Percentiles rank a stretch among this genome's conserved stretches.
Conservation (phyloP, 371 early-diverging fungal genomes). For the Mucor plumbeus region DNA sequence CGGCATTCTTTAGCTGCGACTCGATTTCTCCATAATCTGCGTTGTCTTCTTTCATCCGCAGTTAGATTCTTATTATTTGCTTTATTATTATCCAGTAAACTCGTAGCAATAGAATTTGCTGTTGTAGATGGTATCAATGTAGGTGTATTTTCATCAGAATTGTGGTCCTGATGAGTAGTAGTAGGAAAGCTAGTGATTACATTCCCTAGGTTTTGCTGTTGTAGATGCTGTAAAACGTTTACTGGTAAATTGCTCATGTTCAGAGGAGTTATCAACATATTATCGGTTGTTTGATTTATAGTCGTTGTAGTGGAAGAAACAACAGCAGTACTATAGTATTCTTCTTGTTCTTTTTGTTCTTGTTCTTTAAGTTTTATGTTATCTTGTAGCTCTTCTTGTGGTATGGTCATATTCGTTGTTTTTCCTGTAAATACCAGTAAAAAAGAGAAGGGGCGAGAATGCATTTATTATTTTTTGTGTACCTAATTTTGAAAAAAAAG, state of each 20-base stretch:
- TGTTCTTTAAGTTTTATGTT: background rate
- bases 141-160: slow-evolving; percentile 2
- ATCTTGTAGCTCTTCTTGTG: background rate
- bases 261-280: background rate
- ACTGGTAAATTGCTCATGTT: slow-evolving; percentile 1
- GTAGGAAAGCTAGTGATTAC: slow-evolving; percentile 7
- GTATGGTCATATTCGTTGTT: background rate
- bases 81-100: background rate
- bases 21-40: slow-evolving; percentile 74
- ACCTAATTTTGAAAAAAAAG: background rate
- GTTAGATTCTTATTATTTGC: slow-evolving; percentile 17
- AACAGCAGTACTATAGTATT: background rate
- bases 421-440: background rate
- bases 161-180: background rate
- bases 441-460: slow-evolving; percentile 3
- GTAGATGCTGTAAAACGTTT: slow-evolving; percentile 9
- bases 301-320: background rate
- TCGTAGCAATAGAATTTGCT: background rate
- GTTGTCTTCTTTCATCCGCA: slow-evolving; percentile 75
- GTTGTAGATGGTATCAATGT: background rate
- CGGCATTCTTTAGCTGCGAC: slow-evolving; percentile 85
- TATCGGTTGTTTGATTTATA: background rate
- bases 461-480: background rate
- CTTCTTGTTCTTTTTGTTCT: background rate
- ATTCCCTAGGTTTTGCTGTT: slow-evolving; percentile 10